These are phyloP conservation scores for Mycosarcoma maydis DNA, from an alignment of 1,284 basidiomycete species.

Conservation along the genomic window DNA sequence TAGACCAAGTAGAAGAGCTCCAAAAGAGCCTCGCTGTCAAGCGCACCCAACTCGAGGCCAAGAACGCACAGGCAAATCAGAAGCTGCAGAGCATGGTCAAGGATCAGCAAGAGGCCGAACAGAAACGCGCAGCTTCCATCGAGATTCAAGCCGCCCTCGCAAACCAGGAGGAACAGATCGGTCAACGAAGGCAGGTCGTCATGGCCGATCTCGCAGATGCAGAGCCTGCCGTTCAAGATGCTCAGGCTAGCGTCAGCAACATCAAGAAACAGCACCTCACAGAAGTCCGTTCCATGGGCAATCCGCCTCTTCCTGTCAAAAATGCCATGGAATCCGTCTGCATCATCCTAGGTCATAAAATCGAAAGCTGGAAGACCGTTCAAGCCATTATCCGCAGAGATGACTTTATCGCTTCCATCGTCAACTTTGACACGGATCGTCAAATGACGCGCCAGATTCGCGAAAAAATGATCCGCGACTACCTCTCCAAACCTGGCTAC, in stretches of 20 bases:
- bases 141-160: conserved; percentile 93
- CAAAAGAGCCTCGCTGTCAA: conserved; percentile 95
- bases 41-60: conserved; percentile 88
- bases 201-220: conserved; percentile 96
- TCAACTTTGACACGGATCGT: conserved; percentile 92
- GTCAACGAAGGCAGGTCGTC: conserved; percentile 85
- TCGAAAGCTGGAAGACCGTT: conserved; percentile 95
- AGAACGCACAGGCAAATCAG: conserved; percentile 93
- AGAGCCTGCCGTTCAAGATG: conserved; percentile 94
- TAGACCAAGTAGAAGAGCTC: conserved; percentile 79
- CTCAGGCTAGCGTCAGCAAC: conserved; percentile 92
- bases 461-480: conserved; percentile 92
- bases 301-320: conserved; percentile 97
- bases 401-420: conserved; percentile 95
- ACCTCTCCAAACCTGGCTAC: conserved; percentile 87
- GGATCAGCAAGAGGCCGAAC: conserved; percentile 97
- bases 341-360: conserved; percentile 94
- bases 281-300: conserved; percentile 98
- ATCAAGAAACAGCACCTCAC: conserved; percentile 97
- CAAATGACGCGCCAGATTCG: conserved; percentile 90
- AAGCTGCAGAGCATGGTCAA: conserved; percentile 98
- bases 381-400: conserved; percentile 96
- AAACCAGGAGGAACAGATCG: conserved; percentile 88
- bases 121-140: conserved; percentile 95
- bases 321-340: conserved; percentile 99